Conservation (phyloP, 306 rosid species). For the Boehmeria nivea region DNA sequence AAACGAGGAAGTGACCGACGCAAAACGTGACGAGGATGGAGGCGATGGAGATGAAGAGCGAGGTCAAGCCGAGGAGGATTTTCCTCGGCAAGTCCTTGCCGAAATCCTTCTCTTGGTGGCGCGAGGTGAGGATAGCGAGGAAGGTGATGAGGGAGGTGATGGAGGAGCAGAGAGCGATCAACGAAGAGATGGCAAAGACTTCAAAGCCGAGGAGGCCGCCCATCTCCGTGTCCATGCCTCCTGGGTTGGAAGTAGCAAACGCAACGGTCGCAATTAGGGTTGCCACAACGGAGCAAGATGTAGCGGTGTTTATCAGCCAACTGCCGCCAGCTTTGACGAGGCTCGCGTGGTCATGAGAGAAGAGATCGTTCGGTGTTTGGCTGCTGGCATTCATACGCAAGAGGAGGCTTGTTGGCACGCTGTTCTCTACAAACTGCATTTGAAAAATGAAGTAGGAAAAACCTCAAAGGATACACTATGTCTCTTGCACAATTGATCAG, state of each 20-base stretch:
- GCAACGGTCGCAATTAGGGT: neutral
- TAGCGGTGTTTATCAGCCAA: neutral
- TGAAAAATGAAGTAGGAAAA: no score
- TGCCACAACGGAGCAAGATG: neutral
- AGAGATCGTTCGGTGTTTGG: neutral
- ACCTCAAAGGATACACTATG: no score
- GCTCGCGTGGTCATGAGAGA: neutral
- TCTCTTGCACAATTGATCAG: no score
- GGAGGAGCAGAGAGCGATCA: conserved; percentile 36
- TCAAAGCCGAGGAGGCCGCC: neutral
- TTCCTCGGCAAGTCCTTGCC: conserved; percentile 35
- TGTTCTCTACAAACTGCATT: neutral
- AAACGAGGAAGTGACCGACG: conserved; percentile 17
- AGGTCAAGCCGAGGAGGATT: conserved; percentile 29
- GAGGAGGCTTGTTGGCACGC: neutral
- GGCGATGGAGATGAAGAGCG: conserved; percentile 30
- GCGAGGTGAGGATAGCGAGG: conserved; percentile 37
- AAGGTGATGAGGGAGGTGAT: conserved; percentile 35
- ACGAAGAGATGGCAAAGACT: conserved; percentile 1
- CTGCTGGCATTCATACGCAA: neutral
- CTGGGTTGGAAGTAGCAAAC: neutral
- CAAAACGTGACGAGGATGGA: conserved; percentile 24
- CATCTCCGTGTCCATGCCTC: neutral
- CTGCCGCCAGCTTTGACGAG: neutral
- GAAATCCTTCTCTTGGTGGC: conserved; percentile 22